Evolutionary conservation across 345 rosid genomes (phyloP).

Genomic region (Theobroma cacao): DNA sequence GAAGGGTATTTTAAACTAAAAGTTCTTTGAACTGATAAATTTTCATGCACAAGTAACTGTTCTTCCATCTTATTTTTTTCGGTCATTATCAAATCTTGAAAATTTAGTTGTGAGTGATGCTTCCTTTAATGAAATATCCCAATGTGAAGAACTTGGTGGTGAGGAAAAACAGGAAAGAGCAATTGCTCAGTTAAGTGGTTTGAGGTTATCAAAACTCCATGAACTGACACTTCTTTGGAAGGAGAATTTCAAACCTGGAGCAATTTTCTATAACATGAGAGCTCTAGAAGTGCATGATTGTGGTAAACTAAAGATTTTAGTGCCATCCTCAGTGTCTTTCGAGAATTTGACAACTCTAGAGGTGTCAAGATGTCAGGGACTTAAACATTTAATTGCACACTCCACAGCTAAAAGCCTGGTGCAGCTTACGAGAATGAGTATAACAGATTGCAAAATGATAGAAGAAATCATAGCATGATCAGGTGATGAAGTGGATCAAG

Average conservation of each 20-base stretch:
- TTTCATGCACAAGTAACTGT: background rate
- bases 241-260: background rate
- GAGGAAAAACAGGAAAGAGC: background rate
- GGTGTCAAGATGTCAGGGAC: slow-evolving; percentile 12
- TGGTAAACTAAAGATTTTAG: background rate
- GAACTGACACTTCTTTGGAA: slow-evolving; percentile 1
- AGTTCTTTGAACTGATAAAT: background rate
- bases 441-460: slow-evolving; percentile 19
- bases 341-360: slow-evolving; percentile 11
- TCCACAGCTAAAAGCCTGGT: slow-evolving; percentile 21
- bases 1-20: slow-evolving; percentile 2
- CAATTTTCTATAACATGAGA: background rate
- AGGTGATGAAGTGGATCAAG: slow-evolving; percentile 4
- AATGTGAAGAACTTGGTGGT: background rate
- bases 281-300: slow-evolving; percentile 9
- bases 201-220: background rate
- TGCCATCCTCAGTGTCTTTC: slow-evolving; percentile 14
- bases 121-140: slow-evolving; percentile 8
- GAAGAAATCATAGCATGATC: slow-evolving; percentile 6
- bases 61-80: slow-evolving; percentile 1
- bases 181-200: background rate
- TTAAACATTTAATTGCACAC: slow-evolving; percentile 7
- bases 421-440: slow-evolving; percentile 12
- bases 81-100: background rate
- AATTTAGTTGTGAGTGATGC: background rate